A percentile compares a stretch with the other conserved stretches of the same genome.
Conservation (phyloP, 1,139 yeast genomes). For the Taphrina betulina region DNA sequence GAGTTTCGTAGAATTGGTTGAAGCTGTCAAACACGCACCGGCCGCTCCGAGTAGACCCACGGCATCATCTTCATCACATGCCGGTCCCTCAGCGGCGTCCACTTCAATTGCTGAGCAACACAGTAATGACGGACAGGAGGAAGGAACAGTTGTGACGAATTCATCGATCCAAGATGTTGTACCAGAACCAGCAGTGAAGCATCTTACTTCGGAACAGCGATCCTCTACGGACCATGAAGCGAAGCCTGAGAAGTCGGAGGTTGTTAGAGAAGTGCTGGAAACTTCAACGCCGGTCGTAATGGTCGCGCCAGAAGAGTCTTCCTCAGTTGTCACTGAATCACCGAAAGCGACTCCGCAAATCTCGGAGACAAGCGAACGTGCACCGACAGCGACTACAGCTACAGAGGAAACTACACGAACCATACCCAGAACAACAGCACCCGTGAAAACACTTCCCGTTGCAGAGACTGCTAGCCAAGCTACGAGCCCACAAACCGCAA, state of each 20-base stretch:
- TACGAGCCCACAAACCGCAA: background rate
- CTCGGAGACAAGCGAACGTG: no score
- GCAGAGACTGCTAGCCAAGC: background rate
- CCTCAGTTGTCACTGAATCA: background rate
- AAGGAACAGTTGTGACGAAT: background rate
- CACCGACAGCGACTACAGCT: background rate
- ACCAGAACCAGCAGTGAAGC: background rate
- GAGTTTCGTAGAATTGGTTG: constrained; percentile 63
- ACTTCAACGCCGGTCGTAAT: background rate
- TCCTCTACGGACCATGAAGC: no score
- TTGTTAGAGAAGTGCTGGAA: no score
- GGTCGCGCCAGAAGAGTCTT: background rate
- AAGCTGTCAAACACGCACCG: no score
- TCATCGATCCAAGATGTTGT: background rate
- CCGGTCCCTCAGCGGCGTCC: background rate
- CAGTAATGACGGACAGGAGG: background rate
- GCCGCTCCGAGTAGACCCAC: constrained; percentile 37
- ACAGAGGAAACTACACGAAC: background rate
- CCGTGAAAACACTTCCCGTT: background rate
- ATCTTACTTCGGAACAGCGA: constrained; percentile 1
- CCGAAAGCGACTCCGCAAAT: background rate
- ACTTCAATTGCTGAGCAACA: background rate
- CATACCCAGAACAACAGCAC: background rate
- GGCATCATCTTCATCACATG: background rate
- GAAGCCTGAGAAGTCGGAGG: no score